Percentiles rank a stretch among this genome's conserved stretches.
These are phyloP conservation scores for Whalleya microplaca DNA, from an alignment of 2,329 filamentous ascomycete species.

Conservation along the genomic window DNA sequence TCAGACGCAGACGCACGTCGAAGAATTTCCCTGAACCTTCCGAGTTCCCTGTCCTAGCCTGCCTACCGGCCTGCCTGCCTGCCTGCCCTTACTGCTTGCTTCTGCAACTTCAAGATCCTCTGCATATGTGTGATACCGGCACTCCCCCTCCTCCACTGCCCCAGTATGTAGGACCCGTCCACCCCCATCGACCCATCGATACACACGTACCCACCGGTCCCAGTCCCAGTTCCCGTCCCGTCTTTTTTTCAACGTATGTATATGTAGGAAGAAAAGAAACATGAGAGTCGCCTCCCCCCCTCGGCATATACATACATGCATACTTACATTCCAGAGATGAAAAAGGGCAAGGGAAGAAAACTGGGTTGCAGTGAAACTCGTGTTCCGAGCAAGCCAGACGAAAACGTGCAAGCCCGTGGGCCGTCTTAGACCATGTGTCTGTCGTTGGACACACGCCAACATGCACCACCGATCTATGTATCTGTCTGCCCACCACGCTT, in stretches of 20 bases:
- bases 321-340: not conserved
- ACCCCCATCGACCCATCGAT: not conserved
- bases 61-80: too few relatives aligned
- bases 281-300: not conserved
- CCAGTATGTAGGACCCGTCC: not conserved
- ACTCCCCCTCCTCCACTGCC: conserved; percentile 8
- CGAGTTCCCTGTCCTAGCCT: not conserved
- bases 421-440: not conserved
- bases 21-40: too few relatives aligned
- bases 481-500: not conserved
- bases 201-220: not conserved
- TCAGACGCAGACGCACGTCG: too few relatives aligned
- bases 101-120: conserved; percentile 14
- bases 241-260: not conserved
- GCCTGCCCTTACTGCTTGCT: not conserved
- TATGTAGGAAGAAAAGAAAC: not conserved
- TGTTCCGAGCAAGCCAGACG: not conserved
- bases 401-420: not conserved
- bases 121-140: conserved; percentile 25
- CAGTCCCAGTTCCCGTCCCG: not conserved
- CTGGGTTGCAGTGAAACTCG: not conserved
- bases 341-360: not conserved
- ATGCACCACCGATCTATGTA: not conserved
- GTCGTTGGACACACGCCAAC: not conserved
- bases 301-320: not conserved